These are phyloP conservation scores for Fusarium multiceps DNA, from an alignment of 2,329 filamentous ascomycete species.

Conservation along the genomic window DNA sequence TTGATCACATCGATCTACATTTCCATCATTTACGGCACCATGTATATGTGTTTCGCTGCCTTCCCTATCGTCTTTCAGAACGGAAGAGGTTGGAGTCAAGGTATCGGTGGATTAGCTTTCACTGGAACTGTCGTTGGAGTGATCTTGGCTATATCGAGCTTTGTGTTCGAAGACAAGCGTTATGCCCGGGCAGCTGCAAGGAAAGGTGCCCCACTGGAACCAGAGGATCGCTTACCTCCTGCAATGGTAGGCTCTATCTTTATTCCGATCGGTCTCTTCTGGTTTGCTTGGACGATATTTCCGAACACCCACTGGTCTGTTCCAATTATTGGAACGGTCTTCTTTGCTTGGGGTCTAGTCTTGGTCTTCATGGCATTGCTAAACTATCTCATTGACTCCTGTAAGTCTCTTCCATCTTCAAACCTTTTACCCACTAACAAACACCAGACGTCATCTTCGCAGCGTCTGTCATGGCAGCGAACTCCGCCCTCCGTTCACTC, in stretches of 20 bases:
- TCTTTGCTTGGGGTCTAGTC: conserved; percentile 19
- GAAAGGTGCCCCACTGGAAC: background rate
- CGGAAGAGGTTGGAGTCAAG: conserved; percentile 20
- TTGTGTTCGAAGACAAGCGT: conserved; percentile 4
- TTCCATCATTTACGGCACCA: conserved; percentile 56
- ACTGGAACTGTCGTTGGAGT: conserved; percentile 17
- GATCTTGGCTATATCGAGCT: background rate
- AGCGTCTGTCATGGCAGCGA: conserved; percentile 13
- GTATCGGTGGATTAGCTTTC: conserved; percentile 11
- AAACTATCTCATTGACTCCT: conserved; percentile 26
- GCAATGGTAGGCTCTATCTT: conserved; percentile 20
- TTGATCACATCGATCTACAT: conserved; percentile 72
- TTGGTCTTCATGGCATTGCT: conserved; percentile 19
- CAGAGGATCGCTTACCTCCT: conserved; percentile 3
- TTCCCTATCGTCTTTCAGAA: conserved; percentile 29
- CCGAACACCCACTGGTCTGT: conserved; percentile 12
- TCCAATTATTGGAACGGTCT: background rate
- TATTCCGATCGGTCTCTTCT: conserved; percentile 11
- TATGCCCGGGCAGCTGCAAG: background rate
- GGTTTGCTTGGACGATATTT: conserved; percentile 26
- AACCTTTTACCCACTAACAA: too few relatives aligned
- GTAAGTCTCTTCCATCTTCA: background rate
- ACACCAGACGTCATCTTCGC: conserved; percentile 11
- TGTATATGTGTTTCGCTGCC: conserved; percentile 31
- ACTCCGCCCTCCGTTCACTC: conserved; percentile 12